Evolutionary conservation across 2,329 filamentous ascomycete species (phyloP), one percentile per base, ranked within the genome.

Genomic region (Pseudogymnoascus sp.): DNA sequence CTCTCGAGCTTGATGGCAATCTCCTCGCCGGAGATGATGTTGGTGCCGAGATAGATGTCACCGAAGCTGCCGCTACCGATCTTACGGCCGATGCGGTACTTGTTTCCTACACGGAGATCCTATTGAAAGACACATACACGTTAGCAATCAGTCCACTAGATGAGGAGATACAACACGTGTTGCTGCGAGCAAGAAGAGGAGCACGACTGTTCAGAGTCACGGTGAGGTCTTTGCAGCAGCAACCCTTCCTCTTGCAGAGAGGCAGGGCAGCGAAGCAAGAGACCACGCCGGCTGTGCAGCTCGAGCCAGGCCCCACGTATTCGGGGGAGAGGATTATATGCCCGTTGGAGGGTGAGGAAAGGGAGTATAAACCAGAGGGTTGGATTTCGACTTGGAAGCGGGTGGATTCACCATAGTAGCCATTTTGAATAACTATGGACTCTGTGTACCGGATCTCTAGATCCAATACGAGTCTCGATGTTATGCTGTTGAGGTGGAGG

Each of bases 1-100:
- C 91, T 96, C 79, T 99, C 94, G 64, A 99, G 90, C 82, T 99
- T 99, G 82, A 99, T 99, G 75, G 94, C 94, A 71, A 99, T 97
- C 78, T 99, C 94, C 77, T 99, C 94, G 65, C 94, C 94, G 4
- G 94, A 97, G 77, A 97, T 97, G 79, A 99, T 97, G 82, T 99
- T 97, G 76, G 94, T 99, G 71, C 94, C 94, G 61, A 97, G 86
- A 78, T 97, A 99, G 74, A 99, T 97, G 71, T 97, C 94, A 80
- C 94, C 94, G 76, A 99, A 99, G 73, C 88, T 92, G 69, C 94
- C 94, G 70, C 92, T 96, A 70, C 94, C 94, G 73, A 99, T 99
- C 84, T 99, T 99, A 72, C 94, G 91, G 76, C 94, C 94, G 77
- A 99, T 97, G 71, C 94, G 92, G 86, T 99, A 99, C 75, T 99